Evolutionary conservation across 2,329 filamentous ascomycete genomes (phyloP), one percentile per base, ranked within the genome.

Genomic region (Colletotrichum lupini): DNA sequence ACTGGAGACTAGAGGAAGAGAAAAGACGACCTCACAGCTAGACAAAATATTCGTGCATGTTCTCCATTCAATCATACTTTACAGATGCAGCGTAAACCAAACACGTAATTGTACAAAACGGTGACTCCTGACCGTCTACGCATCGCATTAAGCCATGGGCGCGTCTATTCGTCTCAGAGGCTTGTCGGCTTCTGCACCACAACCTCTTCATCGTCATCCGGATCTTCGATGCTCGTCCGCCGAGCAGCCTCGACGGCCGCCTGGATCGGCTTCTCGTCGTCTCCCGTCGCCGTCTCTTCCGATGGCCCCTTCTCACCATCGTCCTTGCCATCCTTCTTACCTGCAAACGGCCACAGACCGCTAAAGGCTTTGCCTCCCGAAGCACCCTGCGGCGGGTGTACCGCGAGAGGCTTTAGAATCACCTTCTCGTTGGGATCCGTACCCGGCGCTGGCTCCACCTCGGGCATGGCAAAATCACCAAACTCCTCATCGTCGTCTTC

Each of bases 391-490:
- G 85, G 82, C 1, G 88, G 88, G 66, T 91, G 87, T 7, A 90
- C 83, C 0, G 87, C 85, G 3, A 90, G 82, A 2, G 89, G 89
- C 76, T 88, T 87, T 68, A 91, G 80, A 2, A 91, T 83, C n/a
- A 87, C 82, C 30, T 83, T 84, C 14, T 85, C 82, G 6, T 80
- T 78, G 4, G 77, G 76, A 35, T 80, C 80, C 22, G 72, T 58
- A 8, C 56, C 64, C 77, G 79, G 59, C 79, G 77, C 72, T 76
- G 77, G 57, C 76, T 82, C 83, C 63, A 87, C 83, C 79, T 92
- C 90, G 12, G 91, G 88, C 83, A 93, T 90, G 75, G 90, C 91
- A 76, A 93, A 93, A 71, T 93, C 92, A 16, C 91, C 92, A 82
- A 93, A 90, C 77, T 92, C 91, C 75, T 93, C 90, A 53, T 91